Conservation (phyloP, 148 eudicot genomes). For the Pouteria glomerata region DNA sequence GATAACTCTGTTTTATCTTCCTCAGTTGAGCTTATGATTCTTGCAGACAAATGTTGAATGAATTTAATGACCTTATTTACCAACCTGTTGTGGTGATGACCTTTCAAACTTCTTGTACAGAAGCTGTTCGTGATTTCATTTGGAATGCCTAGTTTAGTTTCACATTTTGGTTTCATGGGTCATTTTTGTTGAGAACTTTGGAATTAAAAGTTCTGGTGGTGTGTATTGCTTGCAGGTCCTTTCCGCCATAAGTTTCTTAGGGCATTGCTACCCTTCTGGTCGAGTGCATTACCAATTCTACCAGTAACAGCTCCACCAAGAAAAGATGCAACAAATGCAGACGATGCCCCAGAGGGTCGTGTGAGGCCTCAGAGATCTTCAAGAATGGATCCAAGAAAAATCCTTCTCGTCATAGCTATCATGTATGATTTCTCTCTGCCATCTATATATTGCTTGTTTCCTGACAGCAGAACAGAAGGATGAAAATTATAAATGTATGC, state of each 20-base stretch:
- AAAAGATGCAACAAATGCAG: conserved; percentile 63
- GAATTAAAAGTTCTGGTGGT: neutral
- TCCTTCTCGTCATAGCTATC: conserved; percentile 88
- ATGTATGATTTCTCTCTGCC: conserved; percentile 37
- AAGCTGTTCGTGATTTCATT: neutral
- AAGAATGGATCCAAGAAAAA: conserved; percentile 94
- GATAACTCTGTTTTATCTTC: neutral
- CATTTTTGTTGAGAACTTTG: conserved; percentile 1
- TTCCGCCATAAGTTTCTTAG: conserved; percentile 79
- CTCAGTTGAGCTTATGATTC: too few relatives aligned
- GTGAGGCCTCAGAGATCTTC: conserved; percentile 64
- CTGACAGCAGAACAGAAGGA: neutral
- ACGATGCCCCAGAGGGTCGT: conserved; percentile 68
- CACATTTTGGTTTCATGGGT: neutral
- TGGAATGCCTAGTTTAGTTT: neutral
- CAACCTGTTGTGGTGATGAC: neutral
- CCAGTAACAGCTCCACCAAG: conserved; percentile 90
- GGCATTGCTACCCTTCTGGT: conserved; percentile 88
- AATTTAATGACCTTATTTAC: neutral
- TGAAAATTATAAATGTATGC: neutral
- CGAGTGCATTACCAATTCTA: conserved; percentile 82
- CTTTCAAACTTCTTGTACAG: neutral
- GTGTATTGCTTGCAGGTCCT: conserved; percentile 46
- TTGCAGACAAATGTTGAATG: neutral
- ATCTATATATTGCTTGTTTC: neutral